phyloP scores from a whole-genome alignment of 169 alveolate genomes.

The Cryptosporidium ubiquitum region DNA sequence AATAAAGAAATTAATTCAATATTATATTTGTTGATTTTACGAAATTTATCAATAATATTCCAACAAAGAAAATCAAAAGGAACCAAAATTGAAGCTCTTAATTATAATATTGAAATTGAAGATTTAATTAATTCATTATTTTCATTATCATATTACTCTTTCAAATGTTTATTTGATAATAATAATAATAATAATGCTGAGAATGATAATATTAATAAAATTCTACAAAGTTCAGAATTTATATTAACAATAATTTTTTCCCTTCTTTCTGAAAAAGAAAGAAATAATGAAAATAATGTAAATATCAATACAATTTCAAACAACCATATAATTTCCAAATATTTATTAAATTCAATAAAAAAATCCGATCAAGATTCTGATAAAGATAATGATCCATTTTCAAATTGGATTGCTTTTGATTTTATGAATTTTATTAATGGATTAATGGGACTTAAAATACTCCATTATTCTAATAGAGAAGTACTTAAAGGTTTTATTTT shows the following conservation, averaged over 20 bases:
- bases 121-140: constrained; percentile 6
- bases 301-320: not conserved
- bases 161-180: not conserved
- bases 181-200: not conserved
- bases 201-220: not conserved
- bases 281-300: not conserved
- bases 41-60: constrained; percentile 30
- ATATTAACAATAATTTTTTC: constrained; percentile 29
- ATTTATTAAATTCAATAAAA: constrained; percentile 16
- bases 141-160: not conserved
- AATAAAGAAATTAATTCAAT: not conserved
- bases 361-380: not conserved
- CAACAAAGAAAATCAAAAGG: constrained; percentile 11
- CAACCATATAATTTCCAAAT: constrained; percentile 8
- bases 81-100: constrained; percentile 29
- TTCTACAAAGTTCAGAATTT: constrained; percentile 12
- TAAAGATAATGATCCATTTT: not conserved
- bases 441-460: constrained; percentile 28
- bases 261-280: constrained; percentile 38
- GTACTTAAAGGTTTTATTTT: constrained; percentile 8
- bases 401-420: constrained; percentile 24
- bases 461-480: constrained; percentile 30
- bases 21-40: constrained; percentile 3
- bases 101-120: constrained; percentile 7
- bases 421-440: constrained; percentile 16